Conservation (phyloP, 768 basidiomycete genomes). For the Gloeostereum incarnatum region DNA sequence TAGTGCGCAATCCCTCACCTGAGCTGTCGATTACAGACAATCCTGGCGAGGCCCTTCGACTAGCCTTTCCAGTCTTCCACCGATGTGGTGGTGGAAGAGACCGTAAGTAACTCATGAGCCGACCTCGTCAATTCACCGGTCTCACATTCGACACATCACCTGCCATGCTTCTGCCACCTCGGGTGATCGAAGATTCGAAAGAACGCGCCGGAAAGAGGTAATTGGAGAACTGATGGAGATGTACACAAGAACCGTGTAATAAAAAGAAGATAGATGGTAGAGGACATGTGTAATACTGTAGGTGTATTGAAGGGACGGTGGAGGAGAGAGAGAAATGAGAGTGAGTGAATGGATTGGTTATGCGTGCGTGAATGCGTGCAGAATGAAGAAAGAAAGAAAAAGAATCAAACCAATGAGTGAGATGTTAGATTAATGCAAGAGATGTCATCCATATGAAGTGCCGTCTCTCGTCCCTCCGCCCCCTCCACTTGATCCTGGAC, state of each 20-base stretch:
- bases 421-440: neutral
- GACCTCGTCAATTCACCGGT: no score
- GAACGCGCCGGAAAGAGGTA: neutral
- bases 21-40: no score
- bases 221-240: neutral
- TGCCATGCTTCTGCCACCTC: no score
- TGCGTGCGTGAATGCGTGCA: neutral
- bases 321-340: neutral
- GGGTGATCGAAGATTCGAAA: no score
- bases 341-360: neutral
- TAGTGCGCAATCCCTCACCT: no score
- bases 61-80: no score
- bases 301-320: neutral
- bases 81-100: no score
- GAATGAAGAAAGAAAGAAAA: neutral
- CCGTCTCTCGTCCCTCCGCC: slow-evolving; percentile 10
- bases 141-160: no score
- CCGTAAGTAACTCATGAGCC: no score
- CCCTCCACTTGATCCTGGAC: slow-evolving; percentile 12
- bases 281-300: neutral
- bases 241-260: neutral
- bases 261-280: neutral
- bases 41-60: no score
- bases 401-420: neutral
- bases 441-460: slow-evolving; percentile 5